Evolutionary conservation across 2,329 filamentous ascomycete genomes (phyloP).

Genomic region (Neophaeococcomyces aloes): DNA sequence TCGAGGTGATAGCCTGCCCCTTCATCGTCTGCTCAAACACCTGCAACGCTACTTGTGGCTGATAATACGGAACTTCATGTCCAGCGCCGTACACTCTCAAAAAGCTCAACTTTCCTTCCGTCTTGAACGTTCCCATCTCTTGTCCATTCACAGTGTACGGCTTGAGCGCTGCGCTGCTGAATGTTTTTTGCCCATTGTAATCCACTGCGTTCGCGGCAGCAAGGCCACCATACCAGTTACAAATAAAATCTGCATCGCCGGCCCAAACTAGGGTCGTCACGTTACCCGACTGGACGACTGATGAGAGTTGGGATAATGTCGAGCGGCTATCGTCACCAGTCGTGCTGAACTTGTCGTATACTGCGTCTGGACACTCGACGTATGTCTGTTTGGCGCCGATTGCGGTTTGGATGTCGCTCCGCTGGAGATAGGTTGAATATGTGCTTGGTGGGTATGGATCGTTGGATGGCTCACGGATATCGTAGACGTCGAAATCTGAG

Average conservation of each 20-base stretch:
- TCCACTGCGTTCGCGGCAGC: constrained; percentile 38
- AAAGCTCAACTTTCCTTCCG: constrained; percentile 40
- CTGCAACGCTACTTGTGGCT: constrained; percentile 37
- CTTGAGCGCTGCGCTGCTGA: constrained; percentile 28
- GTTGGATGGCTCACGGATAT: constrained; percentile 32
- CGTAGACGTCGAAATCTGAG: constrained; percentile 34
- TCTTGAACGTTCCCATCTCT: constrained; percentile 42
- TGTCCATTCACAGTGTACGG: constrained; percentile 42
- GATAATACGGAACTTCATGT: constrained; percentile 26
- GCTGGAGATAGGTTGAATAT: constrained; percentile 32
- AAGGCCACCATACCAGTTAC: constrained; percentile 47
- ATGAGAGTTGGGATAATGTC: constrained; percentile 35
- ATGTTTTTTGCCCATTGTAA: constrained; percentile 33
- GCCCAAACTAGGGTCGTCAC: constrained; percentile 45
- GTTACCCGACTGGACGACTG: constrained; percentile 36
- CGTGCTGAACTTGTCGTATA: constrained; percentile 29
- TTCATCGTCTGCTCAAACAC: constrained; percentile 39
- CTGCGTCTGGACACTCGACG: constrained; percentile 31
- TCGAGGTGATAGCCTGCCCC: neutral
- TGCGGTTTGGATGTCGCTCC: constrained; percentile 28
- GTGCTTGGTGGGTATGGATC: constrained; percentile 31
- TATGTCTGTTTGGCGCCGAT: constrained; percentile 39
- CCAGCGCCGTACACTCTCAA: constrained; percentile 35
- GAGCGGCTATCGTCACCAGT: constrained; percentile 39
- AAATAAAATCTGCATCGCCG: constrained; percentile 49